A percentile compares a stretch with the other conserved stretches of the same genome.
phyloP scores from a whole-genome alignment of 2,329 filamentous ascomycete genomes.

The Nakataea oryzae region DNA sequence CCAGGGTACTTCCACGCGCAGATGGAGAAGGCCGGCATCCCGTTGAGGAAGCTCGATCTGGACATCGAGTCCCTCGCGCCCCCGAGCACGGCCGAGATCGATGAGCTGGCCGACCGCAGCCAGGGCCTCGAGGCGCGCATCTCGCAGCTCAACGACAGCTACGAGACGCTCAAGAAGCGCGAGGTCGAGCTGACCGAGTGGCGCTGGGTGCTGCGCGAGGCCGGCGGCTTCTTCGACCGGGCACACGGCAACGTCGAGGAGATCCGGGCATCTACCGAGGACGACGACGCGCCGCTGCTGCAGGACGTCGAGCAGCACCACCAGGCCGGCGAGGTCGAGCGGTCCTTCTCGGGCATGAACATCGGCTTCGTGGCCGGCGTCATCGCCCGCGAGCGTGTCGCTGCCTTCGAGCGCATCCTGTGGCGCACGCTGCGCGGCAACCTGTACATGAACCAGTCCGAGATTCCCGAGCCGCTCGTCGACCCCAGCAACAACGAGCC shows the following conservation, averaged over 20 bases:
- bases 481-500: constrained; percentile 89
- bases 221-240: constrained; percentile 93
- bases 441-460: constrained; percentile 99
- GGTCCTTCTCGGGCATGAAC: constrained; percentile 94
- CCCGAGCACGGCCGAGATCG: constrained; percentile 88
- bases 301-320: constrained; percentile 83
- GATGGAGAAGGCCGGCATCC: constrained; percentile 86
- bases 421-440: constrained; percentile 97
- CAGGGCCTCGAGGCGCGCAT: constrained; percentile 89
- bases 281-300: constrained; percentile 87
- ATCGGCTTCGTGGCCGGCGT: constrained; percentile 98
- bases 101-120: constrained; percentile 86
- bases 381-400: constrained; percentile 85
- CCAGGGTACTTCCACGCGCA: constrained; percentile 86
- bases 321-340: constrained; percentile 57
- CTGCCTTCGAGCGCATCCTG: constrained; percentile 90
- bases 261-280: constrained; percentile 80
- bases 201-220: constrained; percentile 95
- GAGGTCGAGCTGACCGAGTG: constrained; percentile 96
- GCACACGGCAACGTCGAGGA: constrained; percentile 95
- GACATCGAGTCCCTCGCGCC: constrained; percentile 79
- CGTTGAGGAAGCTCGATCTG: constrained; percentile 82
- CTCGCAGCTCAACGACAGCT: constrained; percentile 89
- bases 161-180: constrained; percentile 95
- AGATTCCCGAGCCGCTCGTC: constrained; percentile 87